A percentile compares a stretch with the other conserved stretches of the same genome.
Evolutionary conservation across 1,284 basidiomycete genomes (phyloP).

Genomic region (Rhodofomes roseus): DNA sequence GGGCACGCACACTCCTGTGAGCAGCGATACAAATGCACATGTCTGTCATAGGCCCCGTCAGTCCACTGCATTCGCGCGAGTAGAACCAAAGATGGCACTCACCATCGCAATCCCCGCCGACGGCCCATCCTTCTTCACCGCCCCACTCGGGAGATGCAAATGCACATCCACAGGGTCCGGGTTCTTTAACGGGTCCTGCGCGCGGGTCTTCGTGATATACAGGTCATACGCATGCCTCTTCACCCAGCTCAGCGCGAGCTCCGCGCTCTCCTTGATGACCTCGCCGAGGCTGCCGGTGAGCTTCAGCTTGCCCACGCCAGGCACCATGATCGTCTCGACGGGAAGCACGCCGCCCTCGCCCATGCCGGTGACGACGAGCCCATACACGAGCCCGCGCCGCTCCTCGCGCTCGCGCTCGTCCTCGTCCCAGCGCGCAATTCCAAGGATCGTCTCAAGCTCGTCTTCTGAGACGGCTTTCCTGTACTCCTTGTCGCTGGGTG

Average conservation of each 20-base stretch:
- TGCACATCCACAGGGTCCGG: constrained; percentile 77
- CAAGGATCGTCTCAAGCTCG: constrained; percentile 84
- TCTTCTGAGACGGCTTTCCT: constrained; percentile 58
- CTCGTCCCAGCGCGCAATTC: constrained; percentile 77
- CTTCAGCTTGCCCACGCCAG: constrained; percentile 68
- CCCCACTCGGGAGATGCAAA: constrained; percentile 83
- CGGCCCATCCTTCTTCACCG: constrained; percentile 89
- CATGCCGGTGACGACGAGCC: constrained; percentile 84
- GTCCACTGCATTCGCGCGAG: neutral
- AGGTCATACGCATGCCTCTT: constrained; percentile 82
- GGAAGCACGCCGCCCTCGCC: constrained; percentile 86
- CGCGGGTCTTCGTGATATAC: constrained; percentile 65
- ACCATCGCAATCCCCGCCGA: constrained; percentile 89
- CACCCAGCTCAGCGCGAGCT: constrained; percentile 84
- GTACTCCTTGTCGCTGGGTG: constrained; percentile 42
- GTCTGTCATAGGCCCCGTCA: constrained; percentile 36
- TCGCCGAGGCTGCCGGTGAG: constrained; percentile 82
- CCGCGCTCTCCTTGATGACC: constrained; percentile 87
- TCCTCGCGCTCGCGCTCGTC: constrained; percentile 75
- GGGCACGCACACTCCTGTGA: constrained; percentile 72
- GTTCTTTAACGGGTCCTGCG: constrained; percentile 72
- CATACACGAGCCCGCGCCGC: constrained; percentile 74
- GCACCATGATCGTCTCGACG: constrained; percentile 75
- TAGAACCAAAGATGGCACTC: constrained; percentile 2
- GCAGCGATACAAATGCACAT: constrained; percentile 80